Evolutionary conservation across 768 basidiomycete genomes (phyloP).

Genomic region (Mycena polygramma): DNA sequence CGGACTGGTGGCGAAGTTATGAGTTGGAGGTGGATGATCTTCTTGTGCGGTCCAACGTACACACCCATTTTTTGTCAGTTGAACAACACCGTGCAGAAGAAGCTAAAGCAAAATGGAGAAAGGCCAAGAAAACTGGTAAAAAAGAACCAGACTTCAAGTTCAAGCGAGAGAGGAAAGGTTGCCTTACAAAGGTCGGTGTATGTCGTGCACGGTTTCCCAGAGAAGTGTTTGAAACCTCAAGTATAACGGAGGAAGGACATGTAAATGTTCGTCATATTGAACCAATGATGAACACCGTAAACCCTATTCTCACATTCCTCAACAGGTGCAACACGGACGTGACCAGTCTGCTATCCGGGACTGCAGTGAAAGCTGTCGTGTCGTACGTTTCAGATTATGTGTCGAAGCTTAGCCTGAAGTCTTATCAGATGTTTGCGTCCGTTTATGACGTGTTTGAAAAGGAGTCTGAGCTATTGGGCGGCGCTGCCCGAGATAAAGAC

Average conservation of each 20-base stretch:
- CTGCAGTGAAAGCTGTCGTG: background rate
- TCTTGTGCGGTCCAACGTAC: conserved; percentile 36
- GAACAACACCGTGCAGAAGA: background rate
- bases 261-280: too few relatives aligned
- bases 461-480: background rate
- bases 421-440: background rate
- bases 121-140: background rate
- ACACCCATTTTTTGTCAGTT: conserved; percentile 23
- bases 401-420: background rate
- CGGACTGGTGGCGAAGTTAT: conserved; percentile 32
- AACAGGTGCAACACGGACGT: background rate
- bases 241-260: too few relatives aligned
- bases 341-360: background rate
- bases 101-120: background rate
- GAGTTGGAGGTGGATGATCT: conserved; percentile 37
- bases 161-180: conserved; percentile 12
- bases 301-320: background rate
- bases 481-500: background rate
- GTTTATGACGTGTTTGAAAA: background rate
- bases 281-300: too few relatives aligned
- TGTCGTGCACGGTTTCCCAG: too few relatives aligned
- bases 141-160: background rate
- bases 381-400: conserved; percentile 5
- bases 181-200: conserved; percentile 6
- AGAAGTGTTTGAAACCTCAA: too few relatives aligned